These are phyloP conservation scores for Venturia effusa DNA, from an alignment of 2,329 filamentous ascomycete species.

Conservation along the genomic window DNA sequence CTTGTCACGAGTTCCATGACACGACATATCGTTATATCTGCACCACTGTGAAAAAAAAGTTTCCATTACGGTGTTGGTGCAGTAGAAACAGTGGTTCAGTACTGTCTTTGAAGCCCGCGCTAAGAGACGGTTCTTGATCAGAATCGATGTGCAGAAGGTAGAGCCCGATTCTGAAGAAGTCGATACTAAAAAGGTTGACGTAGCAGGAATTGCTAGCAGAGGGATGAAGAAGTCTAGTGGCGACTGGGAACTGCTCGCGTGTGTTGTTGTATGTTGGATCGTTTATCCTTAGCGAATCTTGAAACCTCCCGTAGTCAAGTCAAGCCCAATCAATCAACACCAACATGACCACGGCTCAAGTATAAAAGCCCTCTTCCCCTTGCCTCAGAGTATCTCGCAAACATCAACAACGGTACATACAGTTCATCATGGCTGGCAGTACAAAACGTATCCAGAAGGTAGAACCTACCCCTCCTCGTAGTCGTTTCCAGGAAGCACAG, in stretches of 20 bases:
- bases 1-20: too few relatives aligned
- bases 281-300: neutral
- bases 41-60: too few relatives aligned
- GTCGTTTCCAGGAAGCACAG: neutral
- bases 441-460: slow-evolving; percentile 7
- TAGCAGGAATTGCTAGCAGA: neutral
- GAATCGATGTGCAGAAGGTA: neutral
- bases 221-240: neutral
- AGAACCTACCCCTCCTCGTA: neutral
- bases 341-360: neutral
- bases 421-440: neutral
- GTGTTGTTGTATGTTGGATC: neutral
- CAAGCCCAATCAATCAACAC: neutral
- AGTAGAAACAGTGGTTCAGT: neutral
- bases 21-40: too few relatives aligned
- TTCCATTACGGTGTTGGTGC: too few relatives aligned
- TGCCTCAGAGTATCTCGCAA: neutral
- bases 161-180: neutral
- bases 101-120: neutral
- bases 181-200: neutral
- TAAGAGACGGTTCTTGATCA: neutral
- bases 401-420: neutral
- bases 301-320: neutral
- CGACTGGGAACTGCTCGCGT: neutral
- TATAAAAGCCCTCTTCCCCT: neutral